Evolutionary conservation across 495 filamentous ascomycete species (phyloP).

Genomic region (Penicillium diatomitis): DNA sequence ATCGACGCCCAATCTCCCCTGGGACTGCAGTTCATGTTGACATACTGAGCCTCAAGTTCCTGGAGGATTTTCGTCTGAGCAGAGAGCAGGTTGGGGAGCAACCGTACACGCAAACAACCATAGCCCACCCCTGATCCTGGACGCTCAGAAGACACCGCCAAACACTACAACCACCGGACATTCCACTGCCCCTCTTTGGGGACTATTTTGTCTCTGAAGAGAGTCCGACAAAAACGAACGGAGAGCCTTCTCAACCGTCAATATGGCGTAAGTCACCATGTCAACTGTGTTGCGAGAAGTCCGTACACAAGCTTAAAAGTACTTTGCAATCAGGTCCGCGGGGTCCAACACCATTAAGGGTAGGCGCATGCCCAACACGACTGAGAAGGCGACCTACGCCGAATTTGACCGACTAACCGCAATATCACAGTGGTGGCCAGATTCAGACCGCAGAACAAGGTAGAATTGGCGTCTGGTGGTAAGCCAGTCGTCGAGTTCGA

Average conservation of each 20-base stretch:
- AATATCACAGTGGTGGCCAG: slow-evolving; percentile 70
- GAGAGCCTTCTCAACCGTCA: slow-evolving; percentile 7
- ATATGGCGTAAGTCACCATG: slow-evolving; percentile 40
- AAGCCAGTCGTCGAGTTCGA: slow-evolving; percentile 85
- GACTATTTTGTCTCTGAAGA: slow-evolving; percentile 4
- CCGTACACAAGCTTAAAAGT: background rate
- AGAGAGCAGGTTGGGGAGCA: background rate
- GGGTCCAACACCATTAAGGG: slow-evolving; percentile 64
- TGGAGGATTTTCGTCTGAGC: background rate
- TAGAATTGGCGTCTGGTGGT: slow-evolving; percentile 82
- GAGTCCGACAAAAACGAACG: background rate
- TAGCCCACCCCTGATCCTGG: slow-evolving; percentile 12
- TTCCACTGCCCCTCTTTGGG: slow-evolving; percentile 23
- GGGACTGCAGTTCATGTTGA: too few relatives aligned
- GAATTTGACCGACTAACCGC: slow-evolving; percentile 8
- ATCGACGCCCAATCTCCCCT: background rate
- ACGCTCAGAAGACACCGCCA: slow-evolving; percentile 13
- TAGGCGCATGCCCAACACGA: slow-evolving; percentile 34
- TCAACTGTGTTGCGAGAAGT: too few relatives aligned
- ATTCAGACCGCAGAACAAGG: slow-evolving; percentile 92
- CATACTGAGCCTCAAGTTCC: too few relatives aligned
- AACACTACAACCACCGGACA: slow-evolving; percentile 7
- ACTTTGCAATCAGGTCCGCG: slow-evolving; percentile 20
- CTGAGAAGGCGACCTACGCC: background rate
- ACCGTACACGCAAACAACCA: background rate